Conservation (phyloP, 352 stramenopile genomes). For the Phytophthora meadii region DNA sequence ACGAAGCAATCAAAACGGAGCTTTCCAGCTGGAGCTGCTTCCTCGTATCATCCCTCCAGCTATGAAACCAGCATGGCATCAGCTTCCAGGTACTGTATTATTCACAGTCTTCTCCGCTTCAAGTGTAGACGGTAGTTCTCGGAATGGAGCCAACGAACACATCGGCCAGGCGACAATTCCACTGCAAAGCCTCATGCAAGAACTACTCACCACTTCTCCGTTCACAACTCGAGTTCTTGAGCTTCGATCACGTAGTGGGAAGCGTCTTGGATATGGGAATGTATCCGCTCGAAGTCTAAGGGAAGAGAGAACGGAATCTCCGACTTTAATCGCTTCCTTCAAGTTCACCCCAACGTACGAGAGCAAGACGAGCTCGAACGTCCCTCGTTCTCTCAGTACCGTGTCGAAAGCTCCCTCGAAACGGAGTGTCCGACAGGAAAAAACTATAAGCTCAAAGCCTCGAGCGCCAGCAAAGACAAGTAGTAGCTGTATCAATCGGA, state of each 20-base stretch:
- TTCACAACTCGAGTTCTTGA: constrained; percentile 40
- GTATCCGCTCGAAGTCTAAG: constrained; percentile 25
- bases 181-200: constrained; percentile 43
- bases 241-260: constrained; percentile 50
- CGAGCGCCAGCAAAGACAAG: constrained; percentile 41
- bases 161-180: constrained; percentile 62
- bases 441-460: constrained; percentile 13
- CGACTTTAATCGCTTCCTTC: constrained; percentile 50
- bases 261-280: constrained; percentile 26
- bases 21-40: constrained; percentile 61
- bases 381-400: constrained; percentile 7
- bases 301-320: constrained; percentile 10
- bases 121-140: constrained; percentile 3
- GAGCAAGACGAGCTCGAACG: constrained; percentile 14
- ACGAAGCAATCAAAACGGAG: constrained; percentile 3
- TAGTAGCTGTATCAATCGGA: constrained; percentile 68
- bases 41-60: constrained; percentile 28
- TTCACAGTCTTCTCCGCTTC: constrained; percentile 62
- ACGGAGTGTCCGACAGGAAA: constrained; percentile 11
- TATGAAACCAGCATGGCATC: constrained; percentile 47
- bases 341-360: constrained; percentile 51
- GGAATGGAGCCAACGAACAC: constrained; percentile 45
- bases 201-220: constrained; percentile 33
- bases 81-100: constrained; percentile 65
- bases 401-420: constrained; percentile 17